These are phyloP conservation scores for Amylostereum areolatum DNA, from an alignment of 1,284 basidiomycete species.

Conservation along the genomic window DNA sequence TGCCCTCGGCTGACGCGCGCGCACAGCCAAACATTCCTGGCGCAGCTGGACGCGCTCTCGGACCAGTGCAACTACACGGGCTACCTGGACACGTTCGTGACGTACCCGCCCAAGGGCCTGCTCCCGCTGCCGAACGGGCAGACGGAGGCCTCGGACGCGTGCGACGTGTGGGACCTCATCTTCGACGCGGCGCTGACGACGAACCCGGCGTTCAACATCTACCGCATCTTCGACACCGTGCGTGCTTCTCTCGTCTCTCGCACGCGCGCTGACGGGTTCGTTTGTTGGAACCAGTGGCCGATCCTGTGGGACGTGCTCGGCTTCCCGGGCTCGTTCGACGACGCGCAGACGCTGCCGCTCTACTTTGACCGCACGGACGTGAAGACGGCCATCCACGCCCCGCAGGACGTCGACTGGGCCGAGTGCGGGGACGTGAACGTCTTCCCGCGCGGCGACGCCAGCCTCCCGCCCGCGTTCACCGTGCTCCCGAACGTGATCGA, in stretches of 20 bases:
- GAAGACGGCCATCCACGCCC: slow-evolving; percentile 70
- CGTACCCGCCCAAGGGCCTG: slow-evolving; percentile 53
- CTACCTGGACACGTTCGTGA: slow-evolving; percentile 56
- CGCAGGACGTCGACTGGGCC: slow-evolving; percentile 51
- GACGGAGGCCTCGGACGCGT: slow-evolving; percentile 37
- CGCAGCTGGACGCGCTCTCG: slow-evolving; percentile 46
- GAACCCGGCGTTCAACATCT: slow-evolving; percentile 75
- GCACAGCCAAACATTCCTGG: slow-evolving; percentile 52
- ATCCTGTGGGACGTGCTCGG: slow-evolving; percentile 76
- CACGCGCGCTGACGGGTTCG: background rate
- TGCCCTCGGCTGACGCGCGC: slow-evolving; percentile 1
- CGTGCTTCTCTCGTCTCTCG: slow-evolving; percentile 13
- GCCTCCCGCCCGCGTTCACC: slow-evolving; percentile 53
- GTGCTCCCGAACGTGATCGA: slow-evolving; percentile 72
- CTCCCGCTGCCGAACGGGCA: slow-evolving; percentile 58
- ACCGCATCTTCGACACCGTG: slow-evolving; percentile 66
- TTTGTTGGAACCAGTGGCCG: slow-evolving; percentile 33
- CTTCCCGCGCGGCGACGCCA: slow-evolving; percentile 56
- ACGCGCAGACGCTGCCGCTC: slow-evolving; percentile 35
- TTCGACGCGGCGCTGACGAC: slow-evolving; percentile 51
- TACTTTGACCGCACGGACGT: slow-evolving; percentile 72
- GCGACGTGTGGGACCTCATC: slow-evolving; percentile 63
- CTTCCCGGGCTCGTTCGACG: slow-evolving; percentile 64
- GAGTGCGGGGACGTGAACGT: slow-evolving; percentile 59
- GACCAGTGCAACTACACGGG: slow-evolving; percentile 53